Conservation (phyloP, 768 basidiomycete species). For the Termitomyces heimii region DNA sequence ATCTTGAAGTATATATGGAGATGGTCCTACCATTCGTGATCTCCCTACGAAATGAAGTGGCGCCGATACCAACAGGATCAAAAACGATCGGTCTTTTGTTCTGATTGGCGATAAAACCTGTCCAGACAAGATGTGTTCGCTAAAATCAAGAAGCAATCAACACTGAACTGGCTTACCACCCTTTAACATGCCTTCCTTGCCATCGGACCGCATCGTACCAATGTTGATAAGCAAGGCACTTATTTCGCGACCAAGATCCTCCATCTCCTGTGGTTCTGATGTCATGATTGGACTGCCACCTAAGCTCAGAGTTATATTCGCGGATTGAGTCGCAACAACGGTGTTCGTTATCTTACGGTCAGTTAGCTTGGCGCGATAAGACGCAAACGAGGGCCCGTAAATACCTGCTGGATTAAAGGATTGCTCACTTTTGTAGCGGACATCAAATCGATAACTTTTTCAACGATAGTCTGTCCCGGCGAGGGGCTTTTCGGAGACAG, state of each 20-base stretch:
- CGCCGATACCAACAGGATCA: conserved; percentile 91
- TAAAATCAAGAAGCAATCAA: neutral
- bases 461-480: conserved; percentile 28
- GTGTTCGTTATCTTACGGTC: conserved; percentile 76
- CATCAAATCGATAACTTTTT: conserved; percentile 45
- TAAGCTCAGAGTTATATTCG: conserved; percentile 83
- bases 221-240: conserved; percentile 81
- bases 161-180: conserved; percentile 42
- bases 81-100: conserved; percentile 75
- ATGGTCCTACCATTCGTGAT: conserved; percentile 46
- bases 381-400: neutral
- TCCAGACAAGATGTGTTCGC: neutral
- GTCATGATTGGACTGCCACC: conserved; percentile 96
- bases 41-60: conserved; percentile 62
- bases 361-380: neutral
- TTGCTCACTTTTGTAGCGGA: conserved; percentile 39
- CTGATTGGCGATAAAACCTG: conserved; percentile 55
- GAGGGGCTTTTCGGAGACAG: neutral
- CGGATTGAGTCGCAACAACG: conserved; percentile 85
- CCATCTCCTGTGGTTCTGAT: conserved; percentile 75
- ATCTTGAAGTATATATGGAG: neutral
- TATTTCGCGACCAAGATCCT: conserved; percentile 61
- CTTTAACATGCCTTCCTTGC: conserved; percentile 67
- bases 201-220: conserved; percentile 60
- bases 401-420: conserved; percentile 81